These are phyloP conservation scores for Fraxinus platypoda DNA, from an alignment of 305 asterid species.

Conservation along the genomic window DNA sequence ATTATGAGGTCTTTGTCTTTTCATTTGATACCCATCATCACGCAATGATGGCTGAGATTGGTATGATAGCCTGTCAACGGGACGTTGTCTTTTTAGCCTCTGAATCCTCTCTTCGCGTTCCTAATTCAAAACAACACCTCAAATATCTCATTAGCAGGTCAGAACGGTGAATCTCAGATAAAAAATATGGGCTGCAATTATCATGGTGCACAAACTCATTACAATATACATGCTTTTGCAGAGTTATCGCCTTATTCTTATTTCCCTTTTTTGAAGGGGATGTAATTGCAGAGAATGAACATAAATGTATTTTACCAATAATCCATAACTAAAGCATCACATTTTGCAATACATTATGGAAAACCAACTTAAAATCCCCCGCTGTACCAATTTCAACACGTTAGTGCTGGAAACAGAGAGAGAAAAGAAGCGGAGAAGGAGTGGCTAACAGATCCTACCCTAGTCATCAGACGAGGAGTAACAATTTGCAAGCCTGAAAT, in stretches of 20 bases:
- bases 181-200: not conserved
- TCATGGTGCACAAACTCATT: not conserved
- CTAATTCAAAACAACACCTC: constrained; percentile 34
- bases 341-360: not conserved
- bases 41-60: constrained; percentile 47
- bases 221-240: not conserved
- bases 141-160: constrained; percentile 7
- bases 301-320: constrained; percentile 1
- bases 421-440: not conserved
- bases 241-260: constrained; percentile 5
- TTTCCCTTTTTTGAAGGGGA: constrained; percentile 5
- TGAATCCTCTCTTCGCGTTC: constrained; percentile 93
- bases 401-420: not conserved
- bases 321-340: not conserved
- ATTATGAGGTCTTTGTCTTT: constrained; percentile 61
- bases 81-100: constrained; percentile 56
- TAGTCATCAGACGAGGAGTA: not conserved
- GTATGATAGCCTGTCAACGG: constrained; percentile 64
- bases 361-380: not conserved
- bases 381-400: not conserved
- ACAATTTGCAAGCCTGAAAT: not conserved
- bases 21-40: constrained; percentile 56
- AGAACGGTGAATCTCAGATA: not conserved
- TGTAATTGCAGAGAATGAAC: not conserved
- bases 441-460: not conserved